These are phyloP conservation scores for Cytospora piceicola DNA, from an alignment of 2,329 filamentous ascomycete species.

Conservation along the genomic window DNA sequence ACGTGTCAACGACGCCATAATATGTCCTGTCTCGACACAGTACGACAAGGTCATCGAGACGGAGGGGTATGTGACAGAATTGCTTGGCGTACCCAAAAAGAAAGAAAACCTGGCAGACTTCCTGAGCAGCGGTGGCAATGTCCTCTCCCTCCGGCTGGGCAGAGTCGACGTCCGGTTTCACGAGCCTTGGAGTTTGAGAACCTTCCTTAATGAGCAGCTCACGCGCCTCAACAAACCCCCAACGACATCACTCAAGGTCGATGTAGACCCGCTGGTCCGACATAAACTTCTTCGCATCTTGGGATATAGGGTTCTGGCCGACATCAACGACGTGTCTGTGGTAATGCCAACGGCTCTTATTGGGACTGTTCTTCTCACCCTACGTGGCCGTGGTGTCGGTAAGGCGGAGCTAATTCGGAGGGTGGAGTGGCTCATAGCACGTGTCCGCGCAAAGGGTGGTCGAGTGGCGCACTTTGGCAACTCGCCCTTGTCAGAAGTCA, in stretches of 20 bases:
- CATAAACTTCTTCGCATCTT: conserved; percentile 81
- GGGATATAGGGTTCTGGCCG: conserved; percentile 87
- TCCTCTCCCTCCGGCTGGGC: conserved; percentile 85
- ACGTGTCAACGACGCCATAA: conserved; percentile 85
- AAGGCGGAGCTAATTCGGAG: conserved; percentile 82
- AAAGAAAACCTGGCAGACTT: conserved; percentile 94
- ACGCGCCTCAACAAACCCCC: conserved; percentile 58
- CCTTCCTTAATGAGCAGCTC: conserved; percentile 80
- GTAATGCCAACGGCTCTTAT: conserved; percentile 98
- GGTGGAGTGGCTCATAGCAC: conserved; percentile 85
- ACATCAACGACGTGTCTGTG: conserved; percentile 95
- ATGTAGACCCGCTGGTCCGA: conserved; percentile 58
- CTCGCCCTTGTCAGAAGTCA: conserved; percentile 76
- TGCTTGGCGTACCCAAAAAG: conserved; percentile 91
- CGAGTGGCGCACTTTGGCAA: conserved; percentile 92
- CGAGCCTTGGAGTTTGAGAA: conserved; percentile 88
- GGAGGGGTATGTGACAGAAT: conserved; percentile 92
- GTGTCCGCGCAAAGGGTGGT: conserved; percentile 84
- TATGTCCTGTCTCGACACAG: conserved; percentile 95
- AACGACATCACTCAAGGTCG: conserved; percentile 48
- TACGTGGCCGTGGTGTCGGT: conserved; percentile 89
- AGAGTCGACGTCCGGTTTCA: conserved; percentile 95
- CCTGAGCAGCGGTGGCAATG: conserved; percentile 79
- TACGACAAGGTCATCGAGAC: conserved; percentile 99
- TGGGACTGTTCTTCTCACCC: conserved; percentile 87